A percentile compares a stretch with the other conserved stretches of the same genome.
Conservation (phyloP, 1,284 basidiomycete genomes). For the Heterobasidion occidentale region DNA sequence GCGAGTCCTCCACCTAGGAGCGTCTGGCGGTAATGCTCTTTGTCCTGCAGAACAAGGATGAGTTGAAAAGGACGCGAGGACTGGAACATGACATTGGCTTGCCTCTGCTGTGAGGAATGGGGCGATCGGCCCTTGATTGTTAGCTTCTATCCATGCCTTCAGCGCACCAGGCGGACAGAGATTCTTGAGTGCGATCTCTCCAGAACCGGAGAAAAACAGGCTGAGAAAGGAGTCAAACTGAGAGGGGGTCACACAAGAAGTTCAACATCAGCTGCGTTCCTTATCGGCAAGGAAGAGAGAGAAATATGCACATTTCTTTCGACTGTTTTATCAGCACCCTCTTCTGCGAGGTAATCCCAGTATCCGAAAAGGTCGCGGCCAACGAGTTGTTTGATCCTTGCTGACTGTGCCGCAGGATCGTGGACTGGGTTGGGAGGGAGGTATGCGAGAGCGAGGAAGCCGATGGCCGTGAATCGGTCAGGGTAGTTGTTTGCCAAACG, state of each 20-base stretch:
- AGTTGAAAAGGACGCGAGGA: background rate
- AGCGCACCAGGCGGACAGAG: slow-evolving; percentile 25
- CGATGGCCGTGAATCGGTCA: slow-evolving; percentile 32
- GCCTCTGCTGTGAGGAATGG: slow-evolving; percentile 25
- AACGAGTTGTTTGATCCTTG: slow-evolving; percentile 35
- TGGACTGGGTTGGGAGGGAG: slow-evolving; percentile 16
- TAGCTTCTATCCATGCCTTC: slow-evolving; percentile 22
- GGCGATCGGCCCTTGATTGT: slow-evolving; percentile 13
- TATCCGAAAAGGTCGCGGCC: slow-evolving; percentile 25
- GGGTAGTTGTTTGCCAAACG: slow-evolving; percentile 30
- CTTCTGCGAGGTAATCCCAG: slow-evolving; percentile 23
- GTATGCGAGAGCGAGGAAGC: slow-evolving; percentile 33
- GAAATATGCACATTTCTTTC: slow-evolving; percentile 16
- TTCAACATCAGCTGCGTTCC: no score
- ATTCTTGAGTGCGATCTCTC: slow-evolving; percentile 20
- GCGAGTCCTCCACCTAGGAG: no score
- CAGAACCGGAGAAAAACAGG: slow-evolving; percentile 20
- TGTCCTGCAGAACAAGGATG: no score
- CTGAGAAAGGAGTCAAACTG: slow-evolving; percentile 22
- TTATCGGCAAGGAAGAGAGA: no score
- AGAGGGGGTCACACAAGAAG: no score
- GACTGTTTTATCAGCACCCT: slow-evolving; percentile 20
- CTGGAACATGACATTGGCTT: no score
- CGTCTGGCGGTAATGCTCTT: no score
- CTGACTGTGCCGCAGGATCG: background rate